phyloP scores from a whole-genome alignment of 208 protist genomes.

The Phytomonas francai region DNA sequence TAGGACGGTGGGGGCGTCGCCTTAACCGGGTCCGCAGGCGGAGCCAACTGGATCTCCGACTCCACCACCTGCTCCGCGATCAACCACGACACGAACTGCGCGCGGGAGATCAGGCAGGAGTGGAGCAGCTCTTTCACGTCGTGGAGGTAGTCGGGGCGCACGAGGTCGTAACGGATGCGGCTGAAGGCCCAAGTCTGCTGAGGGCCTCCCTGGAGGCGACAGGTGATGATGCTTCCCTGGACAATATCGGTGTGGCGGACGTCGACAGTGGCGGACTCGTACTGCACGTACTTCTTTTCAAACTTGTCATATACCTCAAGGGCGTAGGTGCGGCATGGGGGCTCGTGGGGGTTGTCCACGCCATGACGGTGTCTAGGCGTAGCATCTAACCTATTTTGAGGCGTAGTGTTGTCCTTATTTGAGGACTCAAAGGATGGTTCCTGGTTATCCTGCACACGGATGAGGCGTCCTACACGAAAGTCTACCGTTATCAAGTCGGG shows the following conservation, averaged over 20 bases:
- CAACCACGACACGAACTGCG: slow-evolving; percentile 64
- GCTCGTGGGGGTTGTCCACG: slow-evolving; percentile 15
- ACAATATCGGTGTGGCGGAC: slow-evolving; percentile 64
- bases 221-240: slow-evolving; percentile 66
- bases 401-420: slow-evolving; percentile 2
- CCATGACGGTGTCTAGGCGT: slow-evolving; percentile 10
- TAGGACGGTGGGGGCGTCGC: background rate
- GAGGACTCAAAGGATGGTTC: slow-evolving; percentile 5
- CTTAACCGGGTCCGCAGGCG: background rate
- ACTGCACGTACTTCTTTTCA: slow-evolving; percentile 74
- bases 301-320: slow-evolving; percentile 81
- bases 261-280: slow-evolving; percentile 55
- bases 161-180: slow-evolving; percentile 59
- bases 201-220: slow-evolving; percentile 6
- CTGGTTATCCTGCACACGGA: slow-evolving; percentile 11
- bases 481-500: slow-evolving; percentile 59
- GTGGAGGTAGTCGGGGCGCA: slow-evolving; percentile 63
- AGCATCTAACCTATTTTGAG: background rate
- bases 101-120: slow-evolving; percentile 53
- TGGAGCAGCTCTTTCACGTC: slow-evolving; percentile 59
- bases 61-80: slow-evolving; percentile 39
- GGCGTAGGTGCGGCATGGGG: slow-evolving; percentile 38
- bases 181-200: slow-evolving; percentile 45
- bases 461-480: slow-evolving; percentile 61
- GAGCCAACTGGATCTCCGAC: background rate